Evolutionary conservation across 495 filamentous ascomycete species (phyloP).

Genomic region (Neurospora sp.): DNA sequence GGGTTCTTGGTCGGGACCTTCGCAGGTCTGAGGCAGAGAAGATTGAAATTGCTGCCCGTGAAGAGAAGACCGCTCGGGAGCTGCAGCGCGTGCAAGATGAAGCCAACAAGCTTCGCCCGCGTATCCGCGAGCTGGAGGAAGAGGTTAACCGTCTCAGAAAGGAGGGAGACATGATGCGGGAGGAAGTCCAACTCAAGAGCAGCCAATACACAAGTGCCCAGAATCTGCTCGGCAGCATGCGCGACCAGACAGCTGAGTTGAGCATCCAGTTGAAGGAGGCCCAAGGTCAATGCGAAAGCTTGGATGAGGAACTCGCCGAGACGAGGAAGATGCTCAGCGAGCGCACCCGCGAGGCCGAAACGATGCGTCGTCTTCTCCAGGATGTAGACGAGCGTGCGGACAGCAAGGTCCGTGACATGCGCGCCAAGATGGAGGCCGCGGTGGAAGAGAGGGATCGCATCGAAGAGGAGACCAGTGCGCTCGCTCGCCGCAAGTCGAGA

Average conservation of each 20-base stretch:
- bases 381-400: constrained; percentile 82
- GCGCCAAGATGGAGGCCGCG: constrained; percentile 76
- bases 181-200: constrained; percentile 75
- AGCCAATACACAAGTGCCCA: constrained; percentile 82
- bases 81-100: constrained; percentile 63
- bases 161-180: constrained; percentile 56
- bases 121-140: constrained; percentile 61
- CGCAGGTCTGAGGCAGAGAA: constrained; percentile 66
- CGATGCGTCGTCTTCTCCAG: constrained; percentile 79
- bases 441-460: constrained; percentile 86
- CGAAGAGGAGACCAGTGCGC: constrained; percentile 77
- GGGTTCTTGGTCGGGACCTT: constrained; percentile 60
- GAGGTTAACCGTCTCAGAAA: constrained; percentile 53
- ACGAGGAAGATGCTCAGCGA: constrained; percentile 81
- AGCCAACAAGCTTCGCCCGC: constrained; percentile 48
- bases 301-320: constrained; percentile 92
- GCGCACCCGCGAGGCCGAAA: constrained; percentile 89
- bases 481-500: constrained; percentile 62
- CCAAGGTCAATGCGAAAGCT: constrained; percentile 64
- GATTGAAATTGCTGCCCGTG: constrained; percentile 60
- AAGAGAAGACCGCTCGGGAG: constrained; percentile 57
- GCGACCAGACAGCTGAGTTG: constrained; percentile 80
- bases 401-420: constrained; percentile 72
- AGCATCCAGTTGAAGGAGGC: constrained; percentile 91
- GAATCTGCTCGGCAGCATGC: constrained; percentile 79